Evolutionary conservation across 2,329 filamentous ascomycete species (phyloP).

Genomic region (Dothideomycetes sp.): DNA sequence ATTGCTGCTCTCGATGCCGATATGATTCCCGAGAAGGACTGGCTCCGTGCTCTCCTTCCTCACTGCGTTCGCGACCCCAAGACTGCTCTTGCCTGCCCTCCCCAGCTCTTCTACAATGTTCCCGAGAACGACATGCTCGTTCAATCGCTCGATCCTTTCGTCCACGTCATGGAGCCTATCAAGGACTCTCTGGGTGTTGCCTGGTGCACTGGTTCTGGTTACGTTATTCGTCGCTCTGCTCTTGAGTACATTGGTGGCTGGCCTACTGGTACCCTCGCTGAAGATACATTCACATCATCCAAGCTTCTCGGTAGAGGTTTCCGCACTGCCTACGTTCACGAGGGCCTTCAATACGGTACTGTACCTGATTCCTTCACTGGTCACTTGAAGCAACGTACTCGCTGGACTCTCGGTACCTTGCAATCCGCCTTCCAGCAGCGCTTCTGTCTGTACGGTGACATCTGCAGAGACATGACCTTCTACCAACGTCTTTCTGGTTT

Average conservation of each 20-base stretch:
- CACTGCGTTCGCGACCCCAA: conserved; percentile 48
- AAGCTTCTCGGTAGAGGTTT: conserved; percentile 52
- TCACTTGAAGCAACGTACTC: conserved; percentile 49
- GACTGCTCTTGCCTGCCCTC: conserved; percentile 51
- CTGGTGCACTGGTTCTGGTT: conserved; percentile 59
- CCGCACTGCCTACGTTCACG: conserved; percentile 52
- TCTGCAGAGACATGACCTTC: conserved; percentile 43
- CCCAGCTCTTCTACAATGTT: conserved; percentile 55
- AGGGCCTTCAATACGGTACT: conserved; percentile 51
- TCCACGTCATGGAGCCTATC: conserved; percentile 42
- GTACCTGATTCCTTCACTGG: conserved; percentile 49
- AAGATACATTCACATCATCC: conserved; percentile 52
- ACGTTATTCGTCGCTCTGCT: conserved; percentile 49
- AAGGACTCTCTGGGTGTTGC: conserved; percentile 43
- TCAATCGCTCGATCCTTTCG: conserved; percentile 51
- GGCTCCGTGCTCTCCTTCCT: conserved; percentile 51
- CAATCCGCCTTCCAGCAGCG: conserved; percentile 52
- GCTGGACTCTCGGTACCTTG: conserved; percentile 47
- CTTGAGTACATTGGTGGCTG: conserved; percentile 54
- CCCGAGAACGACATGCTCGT: conserved; percentile 49
- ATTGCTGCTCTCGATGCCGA: conserved; percentile 59
- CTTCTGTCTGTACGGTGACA: conserved; percentile 42
- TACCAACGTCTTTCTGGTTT: conserved; percentile 42
- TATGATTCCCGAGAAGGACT: conserved; percentile 56
- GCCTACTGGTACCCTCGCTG: conserved; percentile 49